phyloP scores from a whole-genome alignment of 2,329 filamentous ascomycete species.

The Aureobasidium sp. region DNA sequence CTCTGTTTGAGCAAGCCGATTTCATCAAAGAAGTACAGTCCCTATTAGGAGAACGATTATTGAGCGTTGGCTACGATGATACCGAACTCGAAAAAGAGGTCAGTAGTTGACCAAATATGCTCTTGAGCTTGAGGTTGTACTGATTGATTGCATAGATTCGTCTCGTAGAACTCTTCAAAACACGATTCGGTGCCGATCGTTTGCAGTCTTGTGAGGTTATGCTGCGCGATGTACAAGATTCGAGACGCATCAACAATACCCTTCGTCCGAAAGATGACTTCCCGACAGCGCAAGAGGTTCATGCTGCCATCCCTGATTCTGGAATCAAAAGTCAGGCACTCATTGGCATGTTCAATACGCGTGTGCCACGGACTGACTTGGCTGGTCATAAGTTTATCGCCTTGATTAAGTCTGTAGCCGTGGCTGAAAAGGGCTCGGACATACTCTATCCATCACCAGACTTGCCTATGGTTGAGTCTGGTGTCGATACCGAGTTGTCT shows the following conservation, averaged over 20 bases:
- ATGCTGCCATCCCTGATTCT: constrained; percentile 29
- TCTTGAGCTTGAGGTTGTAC: neutral
- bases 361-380: neutral
- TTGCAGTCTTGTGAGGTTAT: constrained; percentile 95
- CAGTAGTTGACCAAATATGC: constrained; percentile 1
- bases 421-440: neutral
- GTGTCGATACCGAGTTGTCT: neutral
- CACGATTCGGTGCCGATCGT: constrained; percentile 76
- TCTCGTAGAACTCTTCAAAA: constrained; percentile 79
- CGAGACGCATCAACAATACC: constrained; percentile 53
- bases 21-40: constrained; percentile 93
- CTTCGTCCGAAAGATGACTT: constrained; percentile 26
- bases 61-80: constrained; percentile 50
- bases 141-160: constrained; percentile 42
- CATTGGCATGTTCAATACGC: constrained; percentile 5
- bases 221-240: constrained; percentile 86
- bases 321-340: constrained; percentile 30
- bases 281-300: constrained; percentile 27
- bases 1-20: constrained; percentile 80
- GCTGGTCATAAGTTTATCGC: constrained; percentile 3
- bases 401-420: constrained; percentile 13
- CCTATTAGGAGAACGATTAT: constrained; percentile 76
- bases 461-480: constrained; percentile 58
- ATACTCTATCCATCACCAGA: constrained; percentile 45
- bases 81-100: constrained; percentile 64